Evolutionary conservation across 768 basidiomycete species (phyloP).

Genomic region (Russula foetens): DNA sequence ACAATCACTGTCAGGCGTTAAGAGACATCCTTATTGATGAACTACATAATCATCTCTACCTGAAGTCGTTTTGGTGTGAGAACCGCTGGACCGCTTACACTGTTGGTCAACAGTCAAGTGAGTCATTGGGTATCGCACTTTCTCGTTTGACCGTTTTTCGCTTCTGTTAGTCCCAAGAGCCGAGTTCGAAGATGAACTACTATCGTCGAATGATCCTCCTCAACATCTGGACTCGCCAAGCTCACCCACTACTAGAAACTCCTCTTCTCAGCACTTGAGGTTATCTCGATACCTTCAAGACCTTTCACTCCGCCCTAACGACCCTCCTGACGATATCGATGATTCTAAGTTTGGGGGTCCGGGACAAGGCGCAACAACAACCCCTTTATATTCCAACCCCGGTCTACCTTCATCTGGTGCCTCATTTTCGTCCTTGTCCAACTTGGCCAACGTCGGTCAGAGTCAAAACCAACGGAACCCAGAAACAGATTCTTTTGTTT

Average conservation of each 20-base stretch:
- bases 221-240: slow-evolving; percentile 27
- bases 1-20: slow-evolving; percentile 49
- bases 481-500: slow-evolving; percentile 87
- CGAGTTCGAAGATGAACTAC: slow-evolving; percentile 50
- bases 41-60: slow-evolving; percentile 92
- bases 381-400: slow-evolving; percentile 15
- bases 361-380: slow-evolving; percentile 17
- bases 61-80: slow-evolving; percentile 96
- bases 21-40: slow-evolving; percentile 93
- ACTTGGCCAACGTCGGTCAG: slow-evolving; percentile 7
- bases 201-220: slow-evolving; percentile 21
- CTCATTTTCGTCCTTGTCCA: slow-evolving; percentile 19
- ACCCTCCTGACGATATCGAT: slow-evolving; percentile 61
- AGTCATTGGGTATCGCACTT: slow-evolving; percentile 27
- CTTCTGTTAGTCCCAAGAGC: slow-evolving; percentile 47
- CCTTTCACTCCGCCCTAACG: slow-evolving; percentile 66
- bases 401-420: slow-evolving; percentile 20
- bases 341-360: slow-evolving; percentile 29
- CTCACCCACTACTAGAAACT: slow-evolving; percentile 36
- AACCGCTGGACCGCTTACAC: slow-evolving; percentile 82
- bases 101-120: slow-evolving; percentile 70
- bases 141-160: slow-evolving; percentile 4
- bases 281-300: slow-evolving; percentile 57
- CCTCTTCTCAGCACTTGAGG: slow-evolving; percentile 36
- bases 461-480: slow-evolving; percentile 45